Conservation (phyloP, 345 rosid genomes). For the Moricandia moricandioides region DNA sequence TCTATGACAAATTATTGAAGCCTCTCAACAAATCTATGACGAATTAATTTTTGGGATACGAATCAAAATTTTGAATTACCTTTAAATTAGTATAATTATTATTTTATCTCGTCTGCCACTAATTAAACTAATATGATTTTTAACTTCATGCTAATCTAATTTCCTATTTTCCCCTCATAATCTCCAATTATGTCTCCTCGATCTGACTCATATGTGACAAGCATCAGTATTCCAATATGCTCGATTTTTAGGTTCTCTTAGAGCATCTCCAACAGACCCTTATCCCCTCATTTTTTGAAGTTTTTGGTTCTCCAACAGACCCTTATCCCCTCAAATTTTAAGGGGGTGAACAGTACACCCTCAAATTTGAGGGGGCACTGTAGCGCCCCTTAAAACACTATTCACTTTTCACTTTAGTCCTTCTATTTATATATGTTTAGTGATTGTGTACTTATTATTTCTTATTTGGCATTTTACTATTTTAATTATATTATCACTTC, state of each 20-base stretch:
- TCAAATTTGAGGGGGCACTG: too few relatives aligned
- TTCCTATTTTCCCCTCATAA: not conserved
- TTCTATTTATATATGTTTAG: too few relatives aligned
- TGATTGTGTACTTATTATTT: too few relatives aligned
- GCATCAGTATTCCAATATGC: not conserved
- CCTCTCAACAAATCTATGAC: slow-evolving; percentile 4
- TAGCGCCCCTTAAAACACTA: too few relatives aligned
- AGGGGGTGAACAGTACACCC: too few relatives aligned
- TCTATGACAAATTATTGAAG: not conserved
- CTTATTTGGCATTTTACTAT: too few relatives aligned
- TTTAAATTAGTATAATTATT: not conserved
- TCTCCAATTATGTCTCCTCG: not conserved
- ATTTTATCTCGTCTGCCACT: slow-evolving; percentile 9
- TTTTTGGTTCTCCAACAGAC: too few relatives aligned
- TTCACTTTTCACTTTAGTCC: too few relatives aligned
- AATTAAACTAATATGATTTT: not conserved
- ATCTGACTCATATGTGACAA: not conserved
- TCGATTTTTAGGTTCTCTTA: not conserved
- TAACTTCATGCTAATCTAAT: not conserved
- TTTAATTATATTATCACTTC: too few relatives aligned
- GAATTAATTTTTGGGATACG: not conserved
- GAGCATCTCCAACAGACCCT: too few relatives aligned
- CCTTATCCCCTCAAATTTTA: too few relatives aligned
- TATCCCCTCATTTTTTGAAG: too few relatives aligned
- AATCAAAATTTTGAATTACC: slow-evolving; percentile 14